Evolutionary conservation across 345 rosid genomes (phyloP).

Genomic region (Euphorbia tirucalli): DNA sequence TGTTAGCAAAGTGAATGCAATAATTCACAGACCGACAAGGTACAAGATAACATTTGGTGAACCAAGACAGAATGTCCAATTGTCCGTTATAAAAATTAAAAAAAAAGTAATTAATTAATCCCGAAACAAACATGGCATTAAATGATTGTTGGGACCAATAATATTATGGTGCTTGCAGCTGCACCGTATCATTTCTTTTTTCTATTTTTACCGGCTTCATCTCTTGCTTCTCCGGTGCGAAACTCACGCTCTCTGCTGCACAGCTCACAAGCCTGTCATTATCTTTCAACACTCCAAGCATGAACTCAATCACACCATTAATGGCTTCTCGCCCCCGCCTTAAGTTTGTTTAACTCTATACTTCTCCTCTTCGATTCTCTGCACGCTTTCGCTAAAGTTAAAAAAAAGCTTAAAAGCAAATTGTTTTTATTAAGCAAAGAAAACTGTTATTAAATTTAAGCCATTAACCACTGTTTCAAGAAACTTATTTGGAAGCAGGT

Average conservation of each 20-base stretch:
- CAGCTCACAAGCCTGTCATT: constrained; percentile 1
- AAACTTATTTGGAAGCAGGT: not conserved
- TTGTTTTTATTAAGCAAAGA: not conserved
- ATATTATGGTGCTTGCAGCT: not conserved
- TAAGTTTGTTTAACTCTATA: not conserved
- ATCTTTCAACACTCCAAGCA: not conserved
- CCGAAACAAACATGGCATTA: constrained; percentile 2
- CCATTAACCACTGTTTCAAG: constrained; percentile 2
- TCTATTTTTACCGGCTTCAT: too few species aligned
- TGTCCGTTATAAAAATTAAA: too few species aligned
- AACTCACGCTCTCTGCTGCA: not conserved
- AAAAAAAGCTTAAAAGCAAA: not conserved
- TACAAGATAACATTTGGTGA: not conserved
- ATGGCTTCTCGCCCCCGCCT: constrained; percentile 12
- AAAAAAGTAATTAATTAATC: too few species aligned
- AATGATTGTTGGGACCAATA: not conserved
- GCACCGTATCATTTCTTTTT: not conserved
- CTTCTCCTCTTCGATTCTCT: constrained; percentile 1
- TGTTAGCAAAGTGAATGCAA: too few species aligned
- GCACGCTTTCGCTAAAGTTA: not conserved
- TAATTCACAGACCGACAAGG: too few species aligned
- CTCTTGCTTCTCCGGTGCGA: not conserved
- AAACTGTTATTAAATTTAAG: not conserved
- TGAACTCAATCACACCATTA: not conserved
- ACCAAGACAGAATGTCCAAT: not conserved